These are phyloP conservation scores for Xylariaceae sp. DNA, from an alignment of 2,329 filamentous ascomycete genomes.

Conservation along the genomic window DNA sequence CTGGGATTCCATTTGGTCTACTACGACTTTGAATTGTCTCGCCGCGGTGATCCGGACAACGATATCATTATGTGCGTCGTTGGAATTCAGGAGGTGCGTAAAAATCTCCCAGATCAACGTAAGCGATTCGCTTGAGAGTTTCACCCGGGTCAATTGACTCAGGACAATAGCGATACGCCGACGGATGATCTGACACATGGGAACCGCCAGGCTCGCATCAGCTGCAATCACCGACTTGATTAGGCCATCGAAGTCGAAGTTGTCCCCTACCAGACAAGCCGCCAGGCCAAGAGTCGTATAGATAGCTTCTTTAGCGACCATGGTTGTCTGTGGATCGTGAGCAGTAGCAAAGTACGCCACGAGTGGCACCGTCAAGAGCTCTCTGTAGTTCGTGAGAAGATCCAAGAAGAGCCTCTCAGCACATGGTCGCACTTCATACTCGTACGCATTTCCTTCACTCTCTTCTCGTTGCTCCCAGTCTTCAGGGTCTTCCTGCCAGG, in stretches of 20 bases:
- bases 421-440: slow-evolving; percentile 87
- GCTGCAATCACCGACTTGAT: slow-evolving; percentile 67
- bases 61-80: slow-evolving; percentile 76
- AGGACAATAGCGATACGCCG: slow-evolving; percentile 84
- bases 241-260: slow-evolving; percentile 79
- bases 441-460: slow-evolving; percentile 76
- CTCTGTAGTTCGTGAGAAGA: slow-evolving; percentile 82
- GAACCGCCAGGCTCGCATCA: slow-evolving; percentile 64
- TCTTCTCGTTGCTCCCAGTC: slow-evolving; percentile 93
- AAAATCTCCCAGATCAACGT: slow-evolving; percentile 83
- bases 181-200: slow-evolving; percentile 72
- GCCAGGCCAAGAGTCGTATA: slow-evolving; percentile 90
- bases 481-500: slow-evolving; percentile 92
- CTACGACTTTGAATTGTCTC: slow-evolving; percentile 71
- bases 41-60: slow-evolving; percentile 91
- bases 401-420: slow-evolving; percentile 92
- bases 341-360: slow-evolving; percentile 78
- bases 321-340: slow-evolving; percentile 58
- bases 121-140: slow-evolving; percentile 62
- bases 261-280: slow-evolving; percentile 65
- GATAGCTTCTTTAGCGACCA: slow-evolving; percentile 86
- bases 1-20: slow-evolving; percentile 66
- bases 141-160: slow-evolving; percentile 82
- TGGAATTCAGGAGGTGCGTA: slow-evolving; percentile 72
- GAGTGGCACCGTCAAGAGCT: slow-evolving; percentile 71